These are phyloP conservation scores for Populus deltoides DNA, from an alignment of 345 rosid species.

Conservation along the genomic window DNA sequence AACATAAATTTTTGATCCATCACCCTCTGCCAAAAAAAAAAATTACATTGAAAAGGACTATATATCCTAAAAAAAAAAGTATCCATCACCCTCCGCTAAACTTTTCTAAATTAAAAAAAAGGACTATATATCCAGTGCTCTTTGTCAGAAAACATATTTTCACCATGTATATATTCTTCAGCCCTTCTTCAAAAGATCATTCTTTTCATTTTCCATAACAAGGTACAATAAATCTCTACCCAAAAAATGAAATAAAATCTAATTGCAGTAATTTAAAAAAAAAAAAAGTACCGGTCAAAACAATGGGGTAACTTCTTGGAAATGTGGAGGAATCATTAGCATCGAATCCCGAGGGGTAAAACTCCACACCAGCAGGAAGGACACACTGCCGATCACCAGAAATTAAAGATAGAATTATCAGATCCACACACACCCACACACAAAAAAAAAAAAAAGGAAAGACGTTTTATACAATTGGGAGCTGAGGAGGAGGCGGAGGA, in stretches of 20 bases:
- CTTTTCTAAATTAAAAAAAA: not conserved
- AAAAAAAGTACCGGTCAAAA: constrained; percentile 64
- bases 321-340: constrained; percentile 52
- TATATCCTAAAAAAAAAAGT: not conserved
- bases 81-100: no score
- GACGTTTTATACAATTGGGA: constrained; percentile 59
- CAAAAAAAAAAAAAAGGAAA: not conserved
- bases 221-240: no score
- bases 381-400: constrained; percentile 55
- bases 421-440: not conserved
- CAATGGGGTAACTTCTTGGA: constrained; percentile 94
- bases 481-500: constrained; percentile 93
- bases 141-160: not conserved
- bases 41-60: not conserved
- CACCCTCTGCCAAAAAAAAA: constrained; percentile 66
- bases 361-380: constrained; percentile 85
- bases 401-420: not conserved
- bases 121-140: not conserved
- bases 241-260: not conserved
- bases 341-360: constrained; percentile 68
- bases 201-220: not conserved
- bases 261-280: not conserved
- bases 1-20: constrained; percentile 92
- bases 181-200: not conserved
- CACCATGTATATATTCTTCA: not conserved